Evolutionary conservation across 2,329 filamentous ascomycete genomes (phyloP), one percentile per base, ranked within the genome.

Genomic region (Talaromyces albobiverticillius): DNA sequence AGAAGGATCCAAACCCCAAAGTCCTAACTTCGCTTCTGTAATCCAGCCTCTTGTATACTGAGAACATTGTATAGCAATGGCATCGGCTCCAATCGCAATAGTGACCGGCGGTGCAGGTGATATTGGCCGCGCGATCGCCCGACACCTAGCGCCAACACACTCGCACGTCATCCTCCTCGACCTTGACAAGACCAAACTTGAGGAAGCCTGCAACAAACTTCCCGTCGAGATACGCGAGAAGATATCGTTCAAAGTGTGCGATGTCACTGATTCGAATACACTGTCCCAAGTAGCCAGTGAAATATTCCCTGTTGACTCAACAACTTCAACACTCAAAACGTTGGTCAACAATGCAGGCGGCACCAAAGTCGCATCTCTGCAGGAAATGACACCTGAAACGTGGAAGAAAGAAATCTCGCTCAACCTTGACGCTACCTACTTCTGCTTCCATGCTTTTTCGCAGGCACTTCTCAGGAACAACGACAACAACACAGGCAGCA

Each of bases 281-380:
- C 51, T 66, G n/a, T 38, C 51, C n/a, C 26, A 34, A 10, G 53
- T 59, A 45, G 55, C 52, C 14, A 29, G 32, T 10, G 40, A 50
- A 14, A 50, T 63, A 40, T 40, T 50, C 22, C 31, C 40, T 20
- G 18, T 13, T 22, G 36, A 18, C 18, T 20, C 53, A 7, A 22
- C 43, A 16, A 32, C 43, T 34, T 59, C 53, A 29, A 54, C 11
- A 18, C 46, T 63, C 13, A 46, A 57, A 42, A 64, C 64, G 20
- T 57, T 67, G 5, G 60, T 66, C 40, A 67, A 66, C 58, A 65
- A 65, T 40, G 64, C 64, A 13, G 64, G 64, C 14, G 64, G 58
- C 3, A 62, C 62, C 16, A 56, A 46, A 11, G 54, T 58, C 14
- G 59, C 51, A 20, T 62, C 63, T n/a, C 55, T 64, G 14, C 61